Evolutionary conservation across 192 early-diverging fungal genomes (phyloP).

Genomic region (Allomyces macrogynus): DNA sequence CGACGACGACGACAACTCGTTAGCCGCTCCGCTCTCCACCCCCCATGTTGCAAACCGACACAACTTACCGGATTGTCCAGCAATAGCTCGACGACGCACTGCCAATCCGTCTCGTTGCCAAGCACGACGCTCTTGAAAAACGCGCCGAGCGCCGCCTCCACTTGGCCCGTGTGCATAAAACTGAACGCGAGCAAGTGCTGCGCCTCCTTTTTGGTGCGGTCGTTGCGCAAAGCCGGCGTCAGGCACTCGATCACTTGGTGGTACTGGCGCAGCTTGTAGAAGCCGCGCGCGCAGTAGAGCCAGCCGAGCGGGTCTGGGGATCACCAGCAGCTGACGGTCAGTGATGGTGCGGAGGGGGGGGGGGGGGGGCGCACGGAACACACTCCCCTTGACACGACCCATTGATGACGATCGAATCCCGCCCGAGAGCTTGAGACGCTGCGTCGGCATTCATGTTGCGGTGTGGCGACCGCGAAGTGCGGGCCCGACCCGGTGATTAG

Average conservation of each 20-base stretch:
- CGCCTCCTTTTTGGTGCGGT: slow-evolving; percentile 32
- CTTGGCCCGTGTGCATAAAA: slow-evolving; percentile 31
- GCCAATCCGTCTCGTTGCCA: slow-evolving; percentile 45
- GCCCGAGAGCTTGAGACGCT: slow-evolving; percentile 9
- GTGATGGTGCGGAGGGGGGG: too few species aligned
- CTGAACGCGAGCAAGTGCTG: slow-evolving; percentile 38
- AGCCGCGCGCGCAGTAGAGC: slow-evolving; percentile 39
- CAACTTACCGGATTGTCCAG: slow-evolving; percentile 22
- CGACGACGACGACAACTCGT: background rate
- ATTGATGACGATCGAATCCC: slow-evolving; percentile 24
- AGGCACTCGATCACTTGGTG: slow-evolving; percentile 42
- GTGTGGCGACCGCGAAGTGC: too few species aligned
- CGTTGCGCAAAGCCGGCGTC: slow-evolving; percentile 35
- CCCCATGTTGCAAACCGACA: too few species aligned
- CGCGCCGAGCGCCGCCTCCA: slow-evolving; percentile 33
- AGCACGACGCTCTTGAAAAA: slow-evolving; percentile 36
- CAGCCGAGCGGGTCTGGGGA: slow-evolving; percentile 39
- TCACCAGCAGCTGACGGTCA: too few species aligned
- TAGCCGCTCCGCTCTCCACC: background rate
- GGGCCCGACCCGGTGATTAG: too few species aligned
- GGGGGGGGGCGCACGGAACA: too few species aligned
- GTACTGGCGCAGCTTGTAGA: slow-evolving; percentile 39
- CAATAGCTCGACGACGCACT: slow-evolving; percentile 32
- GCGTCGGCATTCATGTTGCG: background rate
- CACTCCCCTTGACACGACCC: slow-evolving; percentile 46